These are phyloP conservation scores for Quercus rubra DNA, from an alignment of 306 rosid genomes.

Conservation along the genomic window DNA sequence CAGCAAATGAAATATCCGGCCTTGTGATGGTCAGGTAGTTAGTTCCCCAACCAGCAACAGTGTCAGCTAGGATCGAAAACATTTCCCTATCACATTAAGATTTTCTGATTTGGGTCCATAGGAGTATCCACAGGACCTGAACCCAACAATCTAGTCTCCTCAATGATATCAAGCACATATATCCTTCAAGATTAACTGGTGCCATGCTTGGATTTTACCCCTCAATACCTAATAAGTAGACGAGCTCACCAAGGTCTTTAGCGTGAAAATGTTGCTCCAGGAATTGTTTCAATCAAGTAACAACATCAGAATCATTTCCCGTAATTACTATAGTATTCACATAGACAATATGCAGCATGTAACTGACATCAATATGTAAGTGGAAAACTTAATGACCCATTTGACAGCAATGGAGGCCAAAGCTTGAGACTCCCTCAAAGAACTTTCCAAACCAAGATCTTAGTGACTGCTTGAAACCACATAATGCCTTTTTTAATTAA, in stretches of 20 bases:
- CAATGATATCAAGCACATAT: neutral
- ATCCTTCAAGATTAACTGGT: neutral
- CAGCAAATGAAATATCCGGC: too few species aligned
- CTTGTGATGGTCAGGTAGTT: neutral
- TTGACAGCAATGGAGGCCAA: neutral
- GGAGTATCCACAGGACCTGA: neutral
- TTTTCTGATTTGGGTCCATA: neutral
- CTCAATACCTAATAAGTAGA: neutral
- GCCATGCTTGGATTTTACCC: neutral
- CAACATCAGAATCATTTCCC: neutral
- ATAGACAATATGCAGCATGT: neutral
- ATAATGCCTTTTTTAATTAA: neutral
- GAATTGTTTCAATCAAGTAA: neutral
- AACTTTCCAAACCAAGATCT: neutral
- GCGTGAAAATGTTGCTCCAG: neutral
- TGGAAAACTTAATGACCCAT: neutral
- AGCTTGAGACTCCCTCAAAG: neutral
- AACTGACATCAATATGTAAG: neutral
- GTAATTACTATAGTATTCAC: neutral
- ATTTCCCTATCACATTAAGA: neutral
- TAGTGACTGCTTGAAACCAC: neutral
- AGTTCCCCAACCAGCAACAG: neutral
- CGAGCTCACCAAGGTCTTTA: neutral
- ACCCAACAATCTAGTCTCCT: neutral
- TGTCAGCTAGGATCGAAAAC: neutral